Evolutionary conservation across 2,329 filamentous ascomycete genomes (phyloP).

Genomic region (Beauveria sp.): DNA sequence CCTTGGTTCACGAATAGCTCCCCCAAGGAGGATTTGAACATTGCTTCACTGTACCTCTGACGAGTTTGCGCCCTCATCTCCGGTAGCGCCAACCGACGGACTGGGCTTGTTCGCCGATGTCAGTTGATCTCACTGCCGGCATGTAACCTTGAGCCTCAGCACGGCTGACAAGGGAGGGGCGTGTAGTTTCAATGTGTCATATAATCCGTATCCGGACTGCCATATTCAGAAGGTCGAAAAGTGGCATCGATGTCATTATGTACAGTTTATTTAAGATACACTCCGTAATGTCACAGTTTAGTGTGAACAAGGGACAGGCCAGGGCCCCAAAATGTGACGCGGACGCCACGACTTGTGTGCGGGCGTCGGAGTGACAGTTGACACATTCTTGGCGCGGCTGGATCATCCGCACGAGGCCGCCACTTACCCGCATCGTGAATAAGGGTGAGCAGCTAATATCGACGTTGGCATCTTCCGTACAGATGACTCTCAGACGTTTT

Average conservation of each 20-base stretch:
- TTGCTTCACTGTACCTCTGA: not conserved
- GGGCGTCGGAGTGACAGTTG: not conserved
- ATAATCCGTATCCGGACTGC: not conserved
- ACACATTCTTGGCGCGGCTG: conserved; percentile 6
- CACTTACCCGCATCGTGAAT: conserved; percentile 5
- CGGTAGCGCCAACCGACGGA: conserved; percentile 6
- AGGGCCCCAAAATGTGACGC: not conserved
- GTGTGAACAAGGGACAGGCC: not conserved
- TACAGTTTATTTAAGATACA: not conserved
- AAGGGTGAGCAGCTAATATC: not conserved
- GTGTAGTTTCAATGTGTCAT: not conserved
- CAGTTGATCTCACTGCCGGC: not conserved
- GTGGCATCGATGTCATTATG: not conserved
- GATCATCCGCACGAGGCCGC: not conserved
- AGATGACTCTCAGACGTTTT: not conserved
- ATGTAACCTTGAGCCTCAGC: not conserved
- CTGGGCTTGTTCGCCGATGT: not conserved
- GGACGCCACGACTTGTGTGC: conserved; percentile 1
- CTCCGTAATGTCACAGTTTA: not conserved
- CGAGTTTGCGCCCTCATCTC: conserved; percentile 3
- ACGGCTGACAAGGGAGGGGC: not conserved
- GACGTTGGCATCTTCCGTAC: not conserved
- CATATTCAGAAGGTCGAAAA: not conserved
- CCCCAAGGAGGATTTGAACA: too few relatives aligned
- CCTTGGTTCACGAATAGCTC: not conserved